phyloP scores from a whole-genome alignment of 2,329 filamentous ascomycete genomes.

The Cladobotryum mycophilum region DNA sequence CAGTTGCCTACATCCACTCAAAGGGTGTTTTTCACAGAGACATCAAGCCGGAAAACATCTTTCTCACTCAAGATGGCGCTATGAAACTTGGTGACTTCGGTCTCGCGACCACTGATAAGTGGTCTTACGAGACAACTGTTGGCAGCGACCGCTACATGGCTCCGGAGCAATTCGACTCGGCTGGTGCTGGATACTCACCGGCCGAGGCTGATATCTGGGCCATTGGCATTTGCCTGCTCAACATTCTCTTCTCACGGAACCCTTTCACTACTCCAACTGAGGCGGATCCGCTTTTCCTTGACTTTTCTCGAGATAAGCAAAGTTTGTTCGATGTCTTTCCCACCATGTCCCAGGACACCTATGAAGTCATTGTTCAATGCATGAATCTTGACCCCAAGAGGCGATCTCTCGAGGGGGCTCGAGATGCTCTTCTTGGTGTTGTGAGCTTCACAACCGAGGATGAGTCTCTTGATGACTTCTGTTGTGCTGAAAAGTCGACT shows the following conservation, averaged over 20 bases:
- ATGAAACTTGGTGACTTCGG: constrained; percentile 98
- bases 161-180: constrained; percentile 92
- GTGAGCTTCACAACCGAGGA: constrained; percentile 92
- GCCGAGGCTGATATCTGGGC: constrained; percentile 95
- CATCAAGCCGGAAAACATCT: constrained; percentile 99
- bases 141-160: constrained; percentile 99
- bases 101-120: constrained; percentile 79
- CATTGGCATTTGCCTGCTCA: constrained; percentile 91
- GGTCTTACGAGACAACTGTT: constrained; percentile 88
- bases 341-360: constrained; percentile 97
- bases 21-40: constrained; percentile 94
- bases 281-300: constrained; percentile 85
- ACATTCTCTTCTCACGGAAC: constrained; percentile 94
- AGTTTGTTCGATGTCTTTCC: constrained; percentile 97
- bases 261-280: constrained; percentile 88
- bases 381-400: constrained; percentile 87
- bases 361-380: constrained; percentile 84
- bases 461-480: constrained; percentile 89
- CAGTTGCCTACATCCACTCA: constrained; percentile 82
- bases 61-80: constrained; percentile 74
- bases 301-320: constrained; percentile 90
- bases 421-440: constrained; percentile 69
- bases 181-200: constrained; percentile 81
- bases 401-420: constrained; percentile 72
- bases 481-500: constrained; percentile 69